These are phyloP conservation scores for Pezicula neosporulosa DNA, from an alignment of 2,329 filamentous ascomycete genomes.

Conservation along the genomic window DNA sequence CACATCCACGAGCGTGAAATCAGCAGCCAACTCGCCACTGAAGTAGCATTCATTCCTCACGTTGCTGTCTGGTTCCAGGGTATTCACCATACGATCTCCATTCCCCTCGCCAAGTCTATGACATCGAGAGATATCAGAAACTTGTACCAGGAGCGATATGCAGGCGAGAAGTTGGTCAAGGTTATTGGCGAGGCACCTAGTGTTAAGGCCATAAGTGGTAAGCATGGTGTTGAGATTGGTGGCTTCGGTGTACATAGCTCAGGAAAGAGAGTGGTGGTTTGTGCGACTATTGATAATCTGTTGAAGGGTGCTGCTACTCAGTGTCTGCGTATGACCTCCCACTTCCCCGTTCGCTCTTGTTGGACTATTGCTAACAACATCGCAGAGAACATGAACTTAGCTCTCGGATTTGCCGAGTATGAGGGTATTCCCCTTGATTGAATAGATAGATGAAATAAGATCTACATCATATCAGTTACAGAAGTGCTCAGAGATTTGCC, in stretches of 20 bases:
- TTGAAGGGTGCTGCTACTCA: slow-evolving; percentile 92
- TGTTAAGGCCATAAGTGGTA: slow-evolving; percentile 80
- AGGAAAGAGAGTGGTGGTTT: slow-evolving; percentile 91
- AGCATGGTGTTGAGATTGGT: slow-evolving; percentile 90
- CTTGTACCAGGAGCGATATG: slow-evolving; percentile 93
- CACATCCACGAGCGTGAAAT: slow-evolving; percentile 97
- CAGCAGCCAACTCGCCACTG: slow-evolving; percentile 67
- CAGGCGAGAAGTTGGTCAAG: slow-evolving; percentile 93
- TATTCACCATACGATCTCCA: slow-evolving; percentile 87
- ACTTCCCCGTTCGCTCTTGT: slow-evolving; percentile 8
- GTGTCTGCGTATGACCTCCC: slow-evolving; percentile 64
- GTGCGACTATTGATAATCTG: slow-evolving; percentile 89
- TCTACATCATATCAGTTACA: too few species aligned
- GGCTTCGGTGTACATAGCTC: slow-evolving; percentile 89
- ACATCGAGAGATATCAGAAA: slow-evolving; percentile 88
- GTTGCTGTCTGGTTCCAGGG: slow-evolving; percentile 97
- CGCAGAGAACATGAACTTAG: slow-evolving; percentile 87
- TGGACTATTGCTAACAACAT: slow-evolving; percentile 8
- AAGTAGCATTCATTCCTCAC: slow-evolving; percentile 86
- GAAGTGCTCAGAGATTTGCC: too few species aligned
- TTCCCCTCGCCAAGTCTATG: slow-evolving; percentile 84
- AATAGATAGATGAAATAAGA: background rate
- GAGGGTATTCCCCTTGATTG: slow-evolving; percentile 69
- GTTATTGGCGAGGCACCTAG: slow-evolving; percentile 82
- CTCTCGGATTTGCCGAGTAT: slow-evolving; percentile 84